Evolutionary conservation across 2,329 filamentous ascomycete species (phyloP).

Genomic region (Colletotrichum viniferum): DNA sequence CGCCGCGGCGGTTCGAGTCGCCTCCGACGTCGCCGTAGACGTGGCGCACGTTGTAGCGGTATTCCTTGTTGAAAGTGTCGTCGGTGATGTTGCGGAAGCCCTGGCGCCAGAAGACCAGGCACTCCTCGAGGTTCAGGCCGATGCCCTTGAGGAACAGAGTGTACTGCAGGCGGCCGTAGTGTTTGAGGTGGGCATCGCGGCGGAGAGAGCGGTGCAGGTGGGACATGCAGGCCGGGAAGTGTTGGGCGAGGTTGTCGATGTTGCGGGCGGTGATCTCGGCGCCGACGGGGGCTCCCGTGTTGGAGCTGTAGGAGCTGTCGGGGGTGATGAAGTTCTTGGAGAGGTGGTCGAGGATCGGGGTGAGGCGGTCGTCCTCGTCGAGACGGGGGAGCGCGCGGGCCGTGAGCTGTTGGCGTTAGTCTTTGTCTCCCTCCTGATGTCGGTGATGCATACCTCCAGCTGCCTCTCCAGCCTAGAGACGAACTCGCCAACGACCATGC

Average conservation of each 20-base stretch:
- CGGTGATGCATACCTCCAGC: constrained; percentile 56
- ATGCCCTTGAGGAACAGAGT: constrained; percentile 96
- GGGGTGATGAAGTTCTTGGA: constrained; percentile 95
- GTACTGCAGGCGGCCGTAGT: constrained; percentile 92
- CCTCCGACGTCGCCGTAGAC: constrained; percentile 93
- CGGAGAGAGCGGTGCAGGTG: constrained; percentile 86
- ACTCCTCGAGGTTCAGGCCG: constrained; percentile 89
- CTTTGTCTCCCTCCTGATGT: background rate
- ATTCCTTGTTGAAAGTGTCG: constrained; percentile 96
- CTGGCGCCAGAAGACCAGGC: constrained; percentile 87
- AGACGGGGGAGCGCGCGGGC: constrained; percentile 89
- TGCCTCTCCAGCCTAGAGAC: constrained; percentile 78
- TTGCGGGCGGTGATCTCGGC: constrained; percentile 78
- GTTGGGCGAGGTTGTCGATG: constrained; percentile 78
- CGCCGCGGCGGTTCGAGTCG: constrained; percentile 83
- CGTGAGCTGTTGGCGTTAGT: constrained; percentile 64
- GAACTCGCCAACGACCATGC: constrained; percentile 90
- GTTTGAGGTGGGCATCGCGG: constrained; percentile 89
- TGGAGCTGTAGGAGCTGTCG: constrained; percentile 76
- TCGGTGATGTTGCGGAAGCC: constrained; percentile 87
- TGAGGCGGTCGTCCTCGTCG: constrained; percentile 93
- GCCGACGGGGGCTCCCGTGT: constrained; percentile 68
- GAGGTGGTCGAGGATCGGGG: constrained; percentile 73
- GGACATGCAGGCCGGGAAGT: constrained; percentile 94
- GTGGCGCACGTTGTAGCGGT: constrained; percentile 97